Conservation (phyloP, 73 alveolate species). For the Stentor roeselii region DNA sequence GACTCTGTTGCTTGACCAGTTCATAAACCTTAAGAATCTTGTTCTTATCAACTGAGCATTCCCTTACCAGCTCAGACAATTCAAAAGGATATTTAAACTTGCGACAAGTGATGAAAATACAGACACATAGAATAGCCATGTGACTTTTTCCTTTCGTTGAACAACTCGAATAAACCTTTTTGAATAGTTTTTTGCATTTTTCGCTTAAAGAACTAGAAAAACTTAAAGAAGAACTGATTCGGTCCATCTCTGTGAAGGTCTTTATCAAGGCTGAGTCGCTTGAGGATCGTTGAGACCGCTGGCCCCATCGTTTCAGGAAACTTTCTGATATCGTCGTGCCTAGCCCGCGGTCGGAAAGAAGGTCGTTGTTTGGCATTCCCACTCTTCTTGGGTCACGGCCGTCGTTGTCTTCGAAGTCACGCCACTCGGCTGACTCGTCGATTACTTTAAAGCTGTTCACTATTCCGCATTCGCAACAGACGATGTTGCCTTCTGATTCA, state of each 20-base stretch:
- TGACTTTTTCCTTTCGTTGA: slow-evolving; percentile 16
- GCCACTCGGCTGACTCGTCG: slow-evolving; percentile 11
- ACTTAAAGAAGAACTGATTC: not conserved
- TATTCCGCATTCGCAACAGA: slow-evolving; percentile 12
- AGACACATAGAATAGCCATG: not conserved
- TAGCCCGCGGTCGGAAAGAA: slow-evolving; percentile 2
- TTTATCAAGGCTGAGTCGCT: not conserved
- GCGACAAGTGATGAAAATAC: not conserved
- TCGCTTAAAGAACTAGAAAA: not conserved
- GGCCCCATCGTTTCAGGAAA: not conserved
- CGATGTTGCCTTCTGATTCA: slow-evolving; percentile 12
- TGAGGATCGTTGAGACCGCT: not conserved
- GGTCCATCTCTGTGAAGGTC: slow-evolving; percentile 9
- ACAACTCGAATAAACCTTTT: not conserved
- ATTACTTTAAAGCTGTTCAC: not conserved
- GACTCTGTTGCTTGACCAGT: not conserved
- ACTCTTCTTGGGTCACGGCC: slow-evolving; percentile 19
- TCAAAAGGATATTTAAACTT: not conserved
- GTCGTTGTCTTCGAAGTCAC: slow-evolving; percentile 1
- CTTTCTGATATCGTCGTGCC: slow-evolving; percentile 2
- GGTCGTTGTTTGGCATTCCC: slow-evolving; percentile 17
- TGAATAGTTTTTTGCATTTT: not conserved
- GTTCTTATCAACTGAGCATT: not conserved
- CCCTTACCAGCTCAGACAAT: not conserved
- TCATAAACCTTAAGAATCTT: not conserved